Evolutionary conservation across 2,329 filamentous ascomycete species (phyloP).

Genomic region (Exophiala bonariae): DNA sequence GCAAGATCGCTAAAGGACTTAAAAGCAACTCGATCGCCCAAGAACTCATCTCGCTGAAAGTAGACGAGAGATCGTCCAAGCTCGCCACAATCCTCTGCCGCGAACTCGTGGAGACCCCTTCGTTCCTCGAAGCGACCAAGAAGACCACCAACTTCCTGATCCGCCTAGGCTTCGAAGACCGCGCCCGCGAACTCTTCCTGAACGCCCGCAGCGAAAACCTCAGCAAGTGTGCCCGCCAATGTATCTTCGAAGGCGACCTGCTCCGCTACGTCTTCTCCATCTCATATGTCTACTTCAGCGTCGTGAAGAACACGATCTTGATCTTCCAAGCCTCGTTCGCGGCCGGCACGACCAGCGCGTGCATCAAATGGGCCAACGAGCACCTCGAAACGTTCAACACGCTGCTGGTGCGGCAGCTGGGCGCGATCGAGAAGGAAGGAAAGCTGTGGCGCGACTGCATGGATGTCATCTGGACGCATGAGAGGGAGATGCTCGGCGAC

Average conservation of each 20-base stretch:
- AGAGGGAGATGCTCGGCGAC: slow-evolving; percentile 68
- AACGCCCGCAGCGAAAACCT: slow-evolving; percentile 75
- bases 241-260: slow-evolving; percentile 91
- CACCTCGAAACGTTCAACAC: slow-evolving; percentile 88
- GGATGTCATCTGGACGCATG: slow-evolving; percentile 77
- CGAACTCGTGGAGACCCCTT: slow-evolving; percentile 75
- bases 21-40: slow-evolving; percentile 86
- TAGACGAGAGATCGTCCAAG: slow-evolving; percentile 78
- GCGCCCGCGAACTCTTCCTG: slow-evolving; percentile 83
- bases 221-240: slow-evolving; percentile 80
- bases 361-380: slow-evolving; percentile 97
- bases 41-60: slow-evolving; percentile 88
- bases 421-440: slow-evolving; percentile 76
- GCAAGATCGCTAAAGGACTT: slow-evolving; percentile 73
- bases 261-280: slow-evolving; percentile 93
- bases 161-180: slow-evolving; percentile 84
- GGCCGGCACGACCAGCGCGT: slow-evolving; percentile 83
- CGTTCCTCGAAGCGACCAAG: slow-evolving; percentile 73
- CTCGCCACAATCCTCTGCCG: slow-evolving; percentile 75
- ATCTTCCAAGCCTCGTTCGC: slow-evolving; percentile 88
- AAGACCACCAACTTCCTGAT: slow-evolving; percentile 82
- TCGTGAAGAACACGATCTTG: slow-evolving; percentile 88
- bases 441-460: slow-evolving; percentile 81
- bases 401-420: slow-evolving; percentile 79
- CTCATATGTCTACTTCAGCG: slow-evolving; percentile 91